A percentile compares a stretch with the other conserved stretches of the same genome.
These are phyloP conservation scores for Pelargonium australe DNA, from an alignment of 441 rosid genomes.

Conservation along the genomic window DNA sequence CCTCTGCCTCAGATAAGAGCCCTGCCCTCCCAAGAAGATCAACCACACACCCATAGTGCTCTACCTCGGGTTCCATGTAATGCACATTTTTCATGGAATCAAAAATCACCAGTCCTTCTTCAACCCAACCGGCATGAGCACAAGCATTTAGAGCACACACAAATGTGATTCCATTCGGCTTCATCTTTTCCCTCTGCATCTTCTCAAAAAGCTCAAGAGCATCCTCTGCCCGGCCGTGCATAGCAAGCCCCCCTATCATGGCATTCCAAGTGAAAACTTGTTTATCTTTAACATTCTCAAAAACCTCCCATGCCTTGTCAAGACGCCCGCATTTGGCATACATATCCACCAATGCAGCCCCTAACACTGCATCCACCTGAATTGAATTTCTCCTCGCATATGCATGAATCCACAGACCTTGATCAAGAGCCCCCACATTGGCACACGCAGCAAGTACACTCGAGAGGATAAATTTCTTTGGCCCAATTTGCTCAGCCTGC, in stretches of 20 bases:
- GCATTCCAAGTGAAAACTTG: slow-evolving; percentile 81
- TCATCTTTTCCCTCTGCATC: slow-evolving; percentile 44
- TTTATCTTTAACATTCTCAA: slow-evolving; percentile 64
- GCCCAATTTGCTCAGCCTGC: slow-evolving; percentile 25
- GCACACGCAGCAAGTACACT: slow-evolving; percentile 28
- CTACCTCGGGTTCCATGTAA: slow-evolving; percentile 31
- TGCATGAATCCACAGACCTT: slow-evolving; percentile 29
- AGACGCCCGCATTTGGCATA: slow-evolving; percentile 46
- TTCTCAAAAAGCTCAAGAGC: slow-evolving; percentile 49
- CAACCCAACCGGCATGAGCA: slow-evolving; percentile 24
- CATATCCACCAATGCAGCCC: slow-evolving; percentile 48
- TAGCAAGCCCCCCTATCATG: slow-evolving; percentile 67
- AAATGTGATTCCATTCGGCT: slow-evolving; percentile 28
- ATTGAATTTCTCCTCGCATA: slow-evolving; percentile 20
- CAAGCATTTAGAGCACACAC: slow-evolving; percentile 24
- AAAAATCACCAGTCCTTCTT: slow-evolving; percentile 22
- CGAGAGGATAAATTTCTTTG: slow-evolving; percentile 23
- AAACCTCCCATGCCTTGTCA: slow-evolving; percentile 40
- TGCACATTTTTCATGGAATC: slow-evolving; percentile 18
- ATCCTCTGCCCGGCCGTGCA: slow-evolving; percentile 45
- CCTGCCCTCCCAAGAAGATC: slow-evolving; percentile 85
- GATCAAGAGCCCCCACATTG: slow-evolving; percentile 25
- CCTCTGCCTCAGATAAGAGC: slow-evolving; percentile 53
- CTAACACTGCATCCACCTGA: slow-evolving; percentile 40
- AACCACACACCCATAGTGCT: slow-evolving; percentile 69